A percentile compares a stretch with the other conserved stretches of the same genome.
Conservation (phyloP, 495 filamentous ascomycete genomes). For the Monascus purpureus region DNA sequence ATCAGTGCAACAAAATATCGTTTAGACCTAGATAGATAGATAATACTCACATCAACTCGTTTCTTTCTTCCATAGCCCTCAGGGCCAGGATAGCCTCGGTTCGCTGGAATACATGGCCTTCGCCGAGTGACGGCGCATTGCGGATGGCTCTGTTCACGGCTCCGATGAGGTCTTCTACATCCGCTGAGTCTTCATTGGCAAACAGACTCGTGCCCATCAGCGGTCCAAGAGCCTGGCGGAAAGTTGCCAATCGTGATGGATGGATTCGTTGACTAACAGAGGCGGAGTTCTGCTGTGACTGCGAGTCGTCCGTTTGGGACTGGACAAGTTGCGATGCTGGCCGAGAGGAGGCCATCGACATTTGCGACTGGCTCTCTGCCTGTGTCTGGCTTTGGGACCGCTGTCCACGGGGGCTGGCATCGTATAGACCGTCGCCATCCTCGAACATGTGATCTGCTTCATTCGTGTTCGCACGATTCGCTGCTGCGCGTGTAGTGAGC, state of each 20-base stretch:
- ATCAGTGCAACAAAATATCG: slow-evolving; percentile 2
- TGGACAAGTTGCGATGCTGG: slow-evolving; percentile 52
- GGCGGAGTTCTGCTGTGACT: slow-evolving; percentile 24
- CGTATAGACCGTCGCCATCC: slow-evolving; percentile 45
- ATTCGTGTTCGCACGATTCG: slow-evolving; percentile 27
- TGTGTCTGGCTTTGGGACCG: slow-evolving; percentile 29
- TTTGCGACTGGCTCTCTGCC: slow-evolving; percentile 37
- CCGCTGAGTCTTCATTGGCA: slow-evolving; percentile 55
- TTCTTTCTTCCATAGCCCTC: slow-evolving; percentile 62
- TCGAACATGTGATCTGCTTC: slow-evolving; percentile 27
- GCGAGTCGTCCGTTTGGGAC: slow-evolving; percentile 39
- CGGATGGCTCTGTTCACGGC: slow-evolving; percentile 65
- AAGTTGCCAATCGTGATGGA: slow-evolving; percentile 49
- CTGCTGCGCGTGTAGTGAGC: slow-evolving; percentile 37
- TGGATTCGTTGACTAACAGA: slow-evolving; percentile 34
- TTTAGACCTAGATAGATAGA: no score
- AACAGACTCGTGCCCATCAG: slow-evolving; percentile 70
- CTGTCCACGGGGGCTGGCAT: slow-evolving; percentile 37
- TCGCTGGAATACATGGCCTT: slow-evolving; percentile 43
- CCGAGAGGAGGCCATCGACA: slow-evolving; percentile 51
- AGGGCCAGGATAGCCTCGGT: slow-evolving; percentile 66
- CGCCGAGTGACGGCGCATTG: slow-evolving; percentile 15
- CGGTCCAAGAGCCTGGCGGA: slow-evolving; percentile 67
- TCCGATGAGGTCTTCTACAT: slow-evolving; percentile 57
- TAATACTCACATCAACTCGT: slow-evolving; percentile 79